Conservation (phyloP, 139 green algal genomes). For the Volvox africanus region DNA sequence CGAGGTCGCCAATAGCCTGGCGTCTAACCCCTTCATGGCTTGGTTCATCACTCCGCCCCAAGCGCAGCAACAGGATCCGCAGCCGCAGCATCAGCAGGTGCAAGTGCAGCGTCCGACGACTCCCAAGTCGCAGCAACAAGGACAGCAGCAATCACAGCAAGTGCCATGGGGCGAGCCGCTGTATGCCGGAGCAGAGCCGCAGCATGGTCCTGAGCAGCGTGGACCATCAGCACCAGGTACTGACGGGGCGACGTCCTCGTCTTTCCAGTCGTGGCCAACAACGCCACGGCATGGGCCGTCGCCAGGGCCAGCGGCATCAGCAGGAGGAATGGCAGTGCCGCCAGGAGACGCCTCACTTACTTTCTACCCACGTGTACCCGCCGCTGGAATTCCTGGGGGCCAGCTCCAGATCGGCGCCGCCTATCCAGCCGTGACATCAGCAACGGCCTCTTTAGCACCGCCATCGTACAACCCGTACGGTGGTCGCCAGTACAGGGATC, state of each 20-base stretch:
- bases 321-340: background rate
- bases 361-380: background rate
- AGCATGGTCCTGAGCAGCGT: no score
- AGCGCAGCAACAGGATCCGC: background rate
- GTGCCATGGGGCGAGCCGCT: background rate
- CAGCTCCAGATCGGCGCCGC: background rate
- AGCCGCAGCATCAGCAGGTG: background rate
- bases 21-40: constrained; percentile 48
- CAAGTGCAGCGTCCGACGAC: background rate
- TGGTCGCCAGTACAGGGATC: background rate
- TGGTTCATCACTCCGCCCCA: constrained; percentile 36
- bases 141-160: background rate
- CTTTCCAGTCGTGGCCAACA: background rate
- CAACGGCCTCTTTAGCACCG: background rate
- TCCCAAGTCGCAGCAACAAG: background rate
- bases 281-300: background rate
- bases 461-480: background rate
- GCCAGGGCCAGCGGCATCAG: background rate
- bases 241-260: background rate
- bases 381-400: background rate
- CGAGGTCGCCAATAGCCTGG: constrained; percentile 44
- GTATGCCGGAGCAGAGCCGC: no score
- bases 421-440: background rate
- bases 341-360: background rate
- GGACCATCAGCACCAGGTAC: no score